Evolutionary conservation across 768 basidiomycete genomes (phyloP).

Genomic region (Boletus huronensis): DNA sequence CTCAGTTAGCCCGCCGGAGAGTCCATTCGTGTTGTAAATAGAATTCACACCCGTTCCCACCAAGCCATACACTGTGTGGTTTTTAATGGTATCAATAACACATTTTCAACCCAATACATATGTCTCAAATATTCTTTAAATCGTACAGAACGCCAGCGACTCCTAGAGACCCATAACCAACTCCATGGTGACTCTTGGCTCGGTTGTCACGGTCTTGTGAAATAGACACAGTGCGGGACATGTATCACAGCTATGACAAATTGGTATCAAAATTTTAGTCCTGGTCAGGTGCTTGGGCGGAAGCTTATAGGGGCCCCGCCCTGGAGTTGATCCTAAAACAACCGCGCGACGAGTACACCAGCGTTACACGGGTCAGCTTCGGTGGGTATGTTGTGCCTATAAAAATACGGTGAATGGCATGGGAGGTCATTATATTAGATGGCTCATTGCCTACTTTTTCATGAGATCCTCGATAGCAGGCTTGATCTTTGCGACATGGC

Average conservation of each 20-base stretch:
- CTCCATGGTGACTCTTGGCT: too few species aligned
- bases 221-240: too few species aligned
- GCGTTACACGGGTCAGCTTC: conserved; percentile 75
- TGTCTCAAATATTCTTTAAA: not conserved
- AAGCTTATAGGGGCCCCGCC: not conserved
- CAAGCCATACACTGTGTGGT: too few species aligned
- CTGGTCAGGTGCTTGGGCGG: not conserved
- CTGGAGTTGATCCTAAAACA: conserved; percentile 17
- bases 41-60: not conserved
- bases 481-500: conserved; percentile 79
- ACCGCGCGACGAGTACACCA: conserved; percentile 78
- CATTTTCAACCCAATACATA: not conserved
- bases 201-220: not conserved
- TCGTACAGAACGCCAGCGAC: not conserved
- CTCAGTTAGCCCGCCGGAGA: not conserved
- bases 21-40: not conserved
- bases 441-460: conserved; percentile 52
- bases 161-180: not conserved
- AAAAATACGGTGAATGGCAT: not conserved
- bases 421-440: not conserved
- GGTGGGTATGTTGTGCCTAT: conserved; percentile 69
- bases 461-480: conserved; percentile 89
- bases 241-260: not conserved
- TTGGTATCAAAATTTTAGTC: not conserved
- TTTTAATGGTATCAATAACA: too few species aligned